Evolutionary conservation across 345 rosid genomes (phyloP), one percentile per base, ranked within the genome.

Genomic region (Draba incana): DNA sequence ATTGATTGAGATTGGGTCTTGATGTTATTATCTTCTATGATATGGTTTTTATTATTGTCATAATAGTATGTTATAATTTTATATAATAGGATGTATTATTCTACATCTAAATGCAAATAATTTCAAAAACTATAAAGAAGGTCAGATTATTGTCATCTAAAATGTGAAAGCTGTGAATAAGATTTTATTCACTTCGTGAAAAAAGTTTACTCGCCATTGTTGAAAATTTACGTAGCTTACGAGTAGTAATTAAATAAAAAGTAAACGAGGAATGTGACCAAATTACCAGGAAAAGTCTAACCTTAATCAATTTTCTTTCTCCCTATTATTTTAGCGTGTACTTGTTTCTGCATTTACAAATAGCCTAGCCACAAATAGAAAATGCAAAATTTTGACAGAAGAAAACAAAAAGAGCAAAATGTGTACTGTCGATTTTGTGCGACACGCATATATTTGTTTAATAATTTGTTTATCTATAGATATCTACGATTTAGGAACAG

Each of bases 1-100:
- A 70, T 35, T 61, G 37, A 23, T 33, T 70, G 43, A 42, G 57
- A 35, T 42, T 60, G 52, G 45, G 37, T 48, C 42, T 49, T 43
- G 12, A 45, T 43, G 7, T 14, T 33, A 30, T 42, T 61, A 30
- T 31, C 42, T 49, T 42, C 15, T 27, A 15, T 13, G 51, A 14
- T 16, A 27, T 50, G 31, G 13, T 49, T 57, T 42, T 46, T 24
- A 6, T 25, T 38, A 8, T 42, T 50, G 24, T 14, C 41, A 61
- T 10, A 31, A 42, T 60, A 12, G 33, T 28, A 41, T 28, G 16
- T 54, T n/a, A 8, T 3, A 28, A 28, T 59, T 41, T 43, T 12
- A 3, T 30, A 10, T 31, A 43, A n/a, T 25, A 43, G 1, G n/a
- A 43, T 43, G 28, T 2, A 46, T 35, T 2, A 46, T 35, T 20